Evolutionary conservation across 345 rosid species (phyloP).

Genomic region (Leavenworthia alabamica): DNA sequence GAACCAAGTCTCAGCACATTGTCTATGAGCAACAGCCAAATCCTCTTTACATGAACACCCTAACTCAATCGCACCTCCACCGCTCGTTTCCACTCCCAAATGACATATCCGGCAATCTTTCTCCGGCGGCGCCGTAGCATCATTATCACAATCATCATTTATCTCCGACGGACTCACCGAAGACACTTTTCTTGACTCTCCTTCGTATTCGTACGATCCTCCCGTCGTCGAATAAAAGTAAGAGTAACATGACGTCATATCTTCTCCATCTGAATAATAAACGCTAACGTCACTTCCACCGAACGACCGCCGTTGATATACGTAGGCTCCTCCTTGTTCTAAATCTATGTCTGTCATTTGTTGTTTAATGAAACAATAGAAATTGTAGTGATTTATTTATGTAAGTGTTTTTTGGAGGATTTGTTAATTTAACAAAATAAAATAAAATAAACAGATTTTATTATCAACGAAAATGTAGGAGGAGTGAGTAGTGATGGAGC

Average conservation of each 20-base stretch:
- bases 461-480: neutral
- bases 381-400: constrained; percentile 3
- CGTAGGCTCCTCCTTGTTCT: constrained; percentile 46
- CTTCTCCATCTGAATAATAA: constrained; percentile 81
- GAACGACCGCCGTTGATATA: constrained; percentile 29
- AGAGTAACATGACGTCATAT: constrained; percentile 60
- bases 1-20: constrained; percentile 97
- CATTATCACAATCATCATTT: constrained; percentile 33
- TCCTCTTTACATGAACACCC: constrained; percentile 96
- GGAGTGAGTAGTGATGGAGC: constrained; percentile 26
- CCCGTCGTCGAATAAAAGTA: constrained; percentile 77
- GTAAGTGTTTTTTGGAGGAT: constrained; percentile 20
- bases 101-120: constrained; percentile 90
- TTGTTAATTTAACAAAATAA: constrained; percentile 5
- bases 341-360: constrained; percentile 44
- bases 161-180: constrained; percentile 40
- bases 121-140: constrained; percentile 51
- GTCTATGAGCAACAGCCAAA: constrained; percentile 90
- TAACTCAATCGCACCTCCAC: constrained; percentile 57
- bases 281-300: constrained; percentile 35
- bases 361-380: neutral
- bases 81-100: constrained; percentile 61
- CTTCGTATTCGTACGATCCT: constrained; percentile 52
- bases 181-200: constrained; percentile 35
- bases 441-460: neutral